These are phyloP conservation scores for Naganishia kalamii DNA, from an alignment of 768 basidiomycete genomes.

Conservation along the genomic window DNA sequence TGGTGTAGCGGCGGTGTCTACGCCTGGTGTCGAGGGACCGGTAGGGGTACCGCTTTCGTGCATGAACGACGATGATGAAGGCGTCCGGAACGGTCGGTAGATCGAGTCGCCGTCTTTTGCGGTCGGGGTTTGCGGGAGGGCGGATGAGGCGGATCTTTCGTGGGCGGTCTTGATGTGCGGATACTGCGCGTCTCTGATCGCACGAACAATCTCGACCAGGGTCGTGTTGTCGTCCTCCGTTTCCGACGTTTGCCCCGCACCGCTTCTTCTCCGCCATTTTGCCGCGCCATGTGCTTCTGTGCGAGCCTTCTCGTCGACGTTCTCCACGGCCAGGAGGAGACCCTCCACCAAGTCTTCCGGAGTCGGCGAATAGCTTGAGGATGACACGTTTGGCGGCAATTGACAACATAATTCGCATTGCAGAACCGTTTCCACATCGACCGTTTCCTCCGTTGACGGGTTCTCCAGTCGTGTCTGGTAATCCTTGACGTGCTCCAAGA, in stretches of 20 bases:
- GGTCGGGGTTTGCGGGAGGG: not conserved
- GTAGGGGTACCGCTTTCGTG: not conserved
- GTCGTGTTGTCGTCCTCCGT: not conserved
- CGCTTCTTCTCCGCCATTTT: not conserved
- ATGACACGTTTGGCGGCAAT: not conserved
- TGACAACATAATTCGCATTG: not conserved
- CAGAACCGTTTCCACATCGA: not conserved
- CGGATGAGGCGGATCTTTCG: not conserved
- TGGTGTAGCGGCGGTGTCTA: not conserved
- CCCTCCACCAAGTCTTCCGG: not conserved
- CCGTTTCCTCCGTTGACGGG: not conserved
- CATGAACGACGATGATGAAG: constrained; percentile 9
- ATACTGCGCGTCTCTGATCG: not conserved
- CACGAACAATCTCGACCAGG: not conserved
- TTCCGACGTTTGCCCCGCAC: not conserved
- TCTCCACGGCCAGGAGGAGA: not conserved
- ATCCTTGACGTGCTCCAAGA: not conserved
- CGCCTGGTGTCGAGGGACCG: not conserved
- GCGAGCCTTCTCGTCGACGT: not conserved
- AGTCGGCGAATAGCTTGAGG: not conserved
- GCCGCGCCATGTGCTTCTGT: not conserved
- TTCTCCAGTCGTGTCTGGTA: not conserved
- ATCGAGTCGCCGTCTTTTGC: not conserved
- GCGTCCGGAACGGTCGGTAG: constrained; percentile 11
- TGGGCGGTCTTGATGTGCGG: not conserved